A percentile compares a stretch with the other conserved stretches of the same genome.
Conservation (phyloP, 176 grass and related monocot species). For the Elymus sibiricus region DNA sequence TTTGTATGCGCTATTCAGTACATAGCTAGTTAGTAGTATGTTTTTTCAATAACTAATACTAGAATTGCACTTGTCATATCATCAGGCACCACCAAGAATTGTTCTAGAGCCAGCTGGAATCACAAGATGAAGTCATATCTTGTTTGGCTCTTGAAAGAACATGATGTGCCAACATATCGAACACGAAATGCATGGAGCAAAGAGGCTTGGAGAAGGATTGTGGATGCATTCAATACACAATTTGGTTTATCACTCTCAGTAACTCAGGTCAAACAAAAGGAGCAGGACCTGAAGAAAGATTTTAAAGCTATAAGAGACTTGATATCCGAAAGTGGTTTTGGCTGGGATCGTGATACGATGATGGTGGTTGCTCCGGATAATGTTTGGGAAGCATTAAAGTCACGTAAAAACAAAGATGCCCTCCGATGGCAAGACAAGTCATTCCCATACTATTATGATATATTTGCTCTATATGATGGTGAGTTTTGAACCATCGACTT, state of each 20-base stretch:
- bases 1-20: too few relatives aligned
- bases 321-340: too few relatives aligned
- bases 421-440: neutral
- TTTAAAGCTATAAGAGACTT: too few relatives aligned
- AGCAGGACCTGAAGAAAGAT: too few relatives aligned
- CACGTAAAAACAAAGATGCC: neutral
- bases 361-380: too few relatives aligned
- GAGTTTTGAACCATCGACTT: neutral
- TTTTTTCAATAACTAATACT: neutral
- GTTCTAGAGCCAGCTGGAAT: neutral
- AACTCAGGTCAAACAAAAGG: too few relatives aligned
- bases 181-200: constrained; percentile 10
- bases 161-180: neutral
- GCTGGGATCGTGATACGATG: too few relatives aligned
- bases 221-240: neutral
- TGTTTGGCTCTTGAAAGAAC: neutral
- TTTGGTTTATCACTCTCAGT: neutral
- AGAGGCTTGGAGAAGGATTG: neutral
- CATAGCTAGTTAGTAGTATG: too few relatives aligned
- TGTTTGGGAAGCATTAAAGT: neutral
- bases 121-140: neutral
- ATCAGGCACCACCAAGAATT: neutral
- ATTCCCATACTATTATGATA: neutral
- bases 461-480: constrained; percentile 19
- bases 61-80: neutral